Evolutionary conservation across 108 stramenopile species (phyloP), one percentile per base, ranked within the genome.

Genomic region (Skeletonema menzelii): DNA sequence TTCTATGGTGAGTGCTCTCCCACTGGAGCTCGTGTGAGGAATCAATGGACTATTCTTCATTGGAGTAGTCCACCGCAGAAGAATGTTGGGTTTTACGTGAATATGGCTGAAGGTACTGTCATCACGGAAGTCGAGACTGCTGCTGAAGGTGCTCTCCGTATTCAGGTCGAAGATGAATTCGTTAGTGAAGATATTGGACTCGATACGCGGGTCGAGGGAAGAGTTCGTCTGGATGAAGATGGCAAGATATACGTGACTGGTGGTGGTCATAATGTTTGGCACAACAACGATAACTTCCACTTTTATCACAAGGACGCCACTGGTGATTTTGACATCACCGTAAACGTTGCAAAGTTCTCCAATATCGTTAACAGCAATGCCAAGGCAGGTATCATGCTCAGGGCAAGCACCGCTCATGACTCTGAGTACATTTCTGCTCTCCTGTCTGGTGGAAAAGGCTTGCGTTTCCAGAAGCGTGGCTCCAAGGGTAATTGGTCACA

Each of bases 331-430:
- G 65, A 46, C 8, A 19, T 72, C 5, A 72, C 38, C 59, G 70
- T 72, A 12, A 28, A 71, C 24, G 61, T 71, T 27, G 27, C 38
- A 13, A 59, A 44, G 27, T 24, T 64, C 17, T 30, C 37, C 55
- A 30, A 27, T 8, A 22, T 38, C 13, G 10, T 14, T 20, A 17
- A n/a, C 15, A 27, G 37, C 27, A 2, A 40, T 3, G 17, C 76
- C 61, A 77, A 77, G 70, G 46, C 70, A 15, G 76, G 76, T 5
- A 77, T 77, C 12, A 70, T 71, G 76, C 17, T 77, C 53, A 63
- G 76, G 5, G 5, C 20, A 35, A 59, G 24, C 62, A 22, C 70
- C 55, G 70, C 70, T 2, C 55, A 53, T 2, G 22, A 53, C 49
- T 24, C 22, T 24, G 49, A 7, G 22, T 24, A 24, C 0, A 22